Evolutionary conservation across 768 basidiomycete species (phyloP).

Genomic region (Termitomyces sp.): DNA sequence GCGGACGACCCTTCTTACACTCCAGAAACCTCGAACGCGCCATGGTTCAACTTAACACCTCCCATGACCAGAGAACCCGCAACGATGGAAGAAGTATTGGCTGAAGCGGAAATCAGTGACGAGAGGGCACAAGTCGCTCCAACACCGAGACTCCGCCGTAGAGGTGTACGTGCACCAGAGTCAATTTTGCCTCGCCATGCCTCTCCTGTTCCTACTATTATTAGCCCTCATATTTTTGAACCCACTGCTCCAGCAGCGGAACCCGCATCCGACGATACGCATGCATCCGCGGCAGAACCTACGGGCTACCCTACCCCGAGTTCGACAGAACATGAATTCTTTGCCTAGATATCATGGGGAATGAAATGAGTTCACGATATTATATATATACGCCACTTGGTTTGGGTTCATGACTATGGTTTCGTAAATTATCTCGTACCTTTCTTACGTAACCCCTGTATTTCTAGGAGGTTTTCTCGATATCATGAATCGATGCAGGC

Average conservation of each 20-base stretch:
- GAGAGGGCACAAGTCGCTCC: constrained; percentile 23
- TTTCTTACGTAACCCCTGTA: constrained; percentile 2
- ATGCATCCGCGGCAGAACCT: constrained; percentile 23
- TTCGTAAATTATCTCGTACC: constrained; percentile 4
- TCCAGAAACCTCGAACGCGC: constrained; percentile 18
- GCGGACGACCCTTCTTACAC: constrained; percentile 1
- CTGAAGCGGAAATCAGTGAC: constrained; percentile 30
- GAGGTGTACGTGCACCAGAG: constrained; percentile 66
- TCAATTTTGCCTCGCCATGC: constrained; percentile 48
- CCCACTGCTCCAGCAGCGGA: neutral
- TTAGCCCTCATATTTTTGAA: neutral
- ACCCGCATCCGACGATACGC: constrained; percentile 8
- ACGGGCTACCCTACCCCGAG: constrained; percentile 49
- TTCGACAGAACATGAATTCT: constrained; percentile 39
- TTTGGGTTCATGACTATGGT: constrained; percentile 11
- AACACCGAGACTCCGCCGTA: constrained; percentile 58
- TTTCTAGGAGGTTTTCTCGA: neutral
- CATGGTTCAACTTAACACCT: constrained; percentile 26
- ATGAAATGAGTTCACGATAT: constrained; percentile 9
- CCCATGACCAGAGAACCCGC: constrained; percentile 15
- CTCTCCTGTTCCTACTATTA: constrained; percentile 30
- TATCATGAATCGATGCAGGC: neutral
- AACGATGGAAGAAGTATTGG: constrained; percentile 13
- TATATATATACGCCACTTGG: constrained; percentile 16
- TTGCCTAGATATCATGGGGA: constrained; percentile 22